Evolutionary conservation across 2,329 filamentous ascomycete species (phyloP).

Genomic region (Paramyrothecium sp.): DNA sequence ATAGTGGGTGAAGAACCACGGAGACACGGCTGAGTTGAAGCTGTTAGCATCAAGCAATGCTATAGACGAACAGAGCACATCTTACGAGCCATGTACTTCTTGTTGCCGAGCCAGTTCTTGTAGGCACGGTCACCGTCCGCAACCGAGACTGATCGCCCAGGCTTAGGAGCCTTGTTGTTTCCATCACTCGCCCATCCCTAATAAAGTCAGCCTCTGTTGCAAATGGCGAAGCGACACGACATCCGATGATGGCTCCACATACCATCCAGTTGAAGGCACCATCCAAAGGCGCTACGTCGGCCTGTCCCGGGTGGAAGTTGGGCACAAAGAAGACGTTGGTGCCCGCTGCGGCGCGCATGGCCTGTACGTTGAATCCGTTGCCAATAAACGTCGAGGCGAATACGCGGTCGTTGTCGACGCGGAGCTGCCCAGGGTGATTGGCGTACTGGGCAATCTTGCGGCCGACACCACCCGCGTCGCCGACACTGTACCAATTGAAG

Average conservation of each 20-base stretch:
- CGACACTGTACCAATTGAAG: slow-evolving; percentile 45
- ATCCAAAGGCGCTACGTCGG: slow-evolving; percentile 35
- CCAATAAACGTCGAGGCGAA: slow-evolving; percentile 55
- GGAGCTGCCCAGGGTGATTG: slow-evolving; percentile 42
- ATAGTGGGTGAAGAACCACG: slow-evolving; percentile 48
- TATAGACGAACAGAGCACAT: not conserved
- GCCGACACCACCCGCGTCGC: slow-evolving; percentile 37
- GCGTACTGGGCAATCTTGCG: slow-evolving; percentile 45
- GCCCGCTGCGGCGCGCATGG: slow-evolving; percentile 40
- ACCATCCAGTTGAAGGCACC: slow-evolving; percentile 44
- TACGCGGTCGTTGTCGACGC: slow-evolving; percentile 41
- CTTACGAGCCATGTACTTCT: slow-evolving; percentile 45
- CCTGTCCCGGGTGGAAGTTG: slow-evolving; percentile 43
- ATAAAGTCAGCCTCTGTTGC: no score
- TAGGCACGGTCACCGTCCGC: slow-evolving; percentile 33
- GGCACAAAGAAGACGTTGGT: slow-evolving; percentile 46
- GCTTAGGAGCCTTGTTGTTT: slow-evolving; percentile 47
- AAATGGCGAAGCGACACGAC: not conserved
- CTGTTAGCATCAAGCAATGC: not conserved
- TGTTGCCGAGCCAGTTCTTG: slow-evolving; percentile 31
- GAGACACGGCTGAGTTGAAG: slow-evolving; percentile 21
- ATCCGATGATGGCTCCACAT: not conserved
- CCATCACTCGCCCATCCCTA: slow-evolving; percentile 42
- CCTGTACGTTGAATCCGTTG: slow-evolving; percentile 41
- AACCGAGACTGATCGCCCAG: slow-evolving; percentile 36